A percentile compares a stretch with the other conserved stretches of the same genome.
Evolutionary conservation across 192 early-diverging fungal species (phyloP).

Genomic region (Backusella australiensis): DNA sequence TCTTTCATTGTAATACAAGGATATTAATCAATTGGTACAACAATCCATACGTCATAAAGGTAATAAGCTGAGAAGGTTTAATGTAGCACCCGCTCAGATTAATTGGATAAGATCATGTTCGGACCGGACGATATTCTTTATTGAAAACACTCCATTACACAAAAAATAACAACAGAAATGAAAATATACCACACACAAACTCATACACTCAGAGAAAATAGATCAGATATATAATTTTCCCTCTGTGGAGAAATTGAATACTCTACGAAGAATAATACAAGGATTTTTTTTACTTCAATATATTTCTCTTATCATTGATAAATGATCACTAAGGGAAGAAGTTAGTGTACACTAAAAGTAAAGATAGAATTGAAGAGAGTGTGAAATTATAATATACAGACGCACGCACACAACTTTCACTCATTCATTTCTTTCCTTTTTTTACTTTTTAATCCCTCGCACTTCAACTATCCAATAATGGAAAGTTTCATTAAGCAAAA

Average conservation of each 20-base stretch:
- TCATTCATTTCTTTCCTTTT: neutral
- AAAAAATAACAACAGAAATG: neutral
- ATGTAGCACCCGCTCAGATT: neutral
- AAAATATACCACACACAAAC: neutral
- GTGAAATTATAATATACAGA: neutral
- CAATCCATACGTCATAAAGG: neutral
- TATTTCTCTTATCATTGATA: neutral
- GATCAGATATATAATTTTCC: neutral
- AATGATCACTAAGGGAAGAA: neutral
- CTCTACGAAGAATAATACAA: neutral
- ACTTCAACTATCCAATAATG: slow-evolving; percentile 6
- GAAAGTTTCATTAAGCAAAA: slow-evolving; percentile 1
- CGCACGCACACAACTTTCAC: too few species aligned
- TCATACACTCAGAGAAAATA: neutral
- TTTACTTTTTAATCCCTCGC: neutral
- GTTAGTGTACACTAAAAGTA: neutral
- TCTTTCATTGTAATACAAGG: neutral
- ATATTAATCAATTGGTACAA: slow-evolving; percentile 6
- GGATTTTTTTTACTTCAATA: neutral
- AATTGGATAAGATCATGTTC: neutral
- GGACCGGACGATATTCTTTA: neutral
- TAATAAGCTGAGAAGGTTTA: slow-evolving; percentile 1
- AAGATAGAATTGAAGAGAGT: neutral
- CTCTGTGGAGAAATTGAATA: neutral
- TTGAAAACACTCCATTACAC: neutral